A percentile compares a stretch with the other conserved stretches of the same genome.
Evolutionary conservation across 805 yeast genomes (phyloP).

Genomic region (Lipomyces japonicus): DNA sequence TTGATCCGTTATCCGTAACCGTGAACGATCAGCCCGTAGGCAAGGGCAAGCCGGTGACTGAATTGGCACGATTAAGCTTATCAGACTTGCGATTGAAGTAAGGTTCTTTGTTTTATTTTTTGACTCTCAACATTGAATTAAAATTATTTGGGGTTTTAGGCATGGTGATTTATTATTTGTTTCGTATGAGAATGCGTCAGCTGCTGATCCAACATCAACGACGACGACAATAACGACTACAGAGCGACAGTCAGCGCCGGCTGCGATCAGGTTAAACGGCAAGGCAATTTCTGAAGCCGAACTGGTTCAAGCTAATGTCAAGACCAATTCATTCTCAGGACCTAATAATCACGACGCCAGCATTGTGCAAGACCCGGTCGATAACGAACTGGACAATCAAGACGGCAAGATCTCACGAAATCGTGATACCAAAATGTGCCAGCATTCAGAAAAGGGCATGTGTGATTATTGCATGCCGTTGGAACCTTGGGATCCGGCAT

Average conservation of each 20-base stretch:
- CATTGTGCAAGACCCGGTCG: constrained; percentile 55
- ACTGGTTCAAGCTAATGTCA: constrained; percentile 12
- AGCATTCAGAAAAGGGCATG: constrained; percentile 92
- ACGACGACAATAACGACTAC: constrained; percentile 5
- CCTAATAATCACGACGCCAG: no score
- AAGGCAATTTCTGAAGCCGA: constrained; percentile 28
- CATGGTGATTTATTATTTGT: constrained; percentile 59
- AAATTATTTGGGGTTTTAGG: constrained; percentile 37
- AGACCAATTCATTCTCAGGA: constrained; percentile 18
- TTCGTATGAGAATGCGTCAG: constrained; percentile 37
- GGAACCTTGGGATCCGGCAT: constrained; percentile 88
- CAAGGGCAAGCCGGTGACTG: constrained; percentile 42
- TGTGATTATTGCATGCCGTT: constrained; percentile 95
- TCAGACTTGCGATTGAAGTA: constrained; percentile 39
- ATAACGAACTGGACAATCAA: constrained; percentile 57
- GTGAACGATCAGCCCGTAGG: constrained; percentile 46
- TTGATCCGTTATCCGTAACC: no score
- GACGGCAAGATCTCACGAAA: constrained; percentile 71
- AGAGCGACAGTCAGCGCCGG: not conserved
- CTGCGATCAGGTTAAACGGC: constrained; percentile 25
- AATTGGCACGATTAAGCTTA: constrained; percentile 39
- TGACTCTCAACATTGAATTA: constrained; percentile 31
- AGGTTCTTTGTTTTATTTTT: not conserved
- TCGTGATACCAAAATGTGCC: constrained; percentile 57
- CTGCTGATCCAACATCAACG: not conserved